Evolutionary conservation across 106 monocot genomes (phyloP).

Genomic region (Dioscorea dumetorum): DNA sequence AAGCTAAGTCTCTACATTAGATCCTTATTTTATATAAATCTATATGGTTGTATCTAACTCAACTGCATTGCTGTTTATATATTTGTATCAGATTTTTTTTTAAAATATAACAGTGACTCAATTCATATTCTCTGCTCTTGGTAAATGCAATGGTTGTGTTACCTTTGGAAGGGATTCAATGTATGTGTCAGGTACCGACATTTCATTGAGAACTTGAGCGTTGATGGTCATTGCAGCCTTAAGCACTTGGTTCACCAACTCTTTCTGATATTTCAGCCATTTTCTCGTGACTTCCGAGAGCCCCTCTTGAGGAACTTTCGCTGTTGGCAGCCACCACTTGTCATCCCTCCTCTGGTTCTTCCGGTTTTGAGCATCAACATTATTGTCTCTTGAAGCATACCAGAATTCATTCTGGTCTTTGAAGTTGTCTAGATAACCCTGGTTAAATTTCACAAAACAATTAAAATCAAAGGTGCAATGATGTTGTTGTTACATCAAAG

Average conservation of each 20-base stretch:
- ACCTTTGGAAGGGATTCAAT: slow-evolving; percentile 64
- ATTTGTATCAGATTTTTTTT: too few species aligned
- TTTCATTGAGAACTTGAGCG: slow-evolving; percentile 55
- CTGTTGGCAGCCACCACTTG: slow-evolving; percentile 61
- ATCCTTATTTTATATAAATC: too few species aligned
- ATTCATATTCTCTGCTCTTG: too few species aligned
- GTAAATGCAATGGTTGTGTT: not conserved
- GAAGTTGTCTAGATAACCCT: slow-evolving; percentile 85
- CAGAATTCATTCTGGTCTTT: slow-evolving; percentile 73
- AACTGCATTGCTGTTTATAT: too few species aligned
- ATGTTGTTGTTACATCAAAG: not conserved
- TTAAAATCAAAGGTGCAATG: not conserved
- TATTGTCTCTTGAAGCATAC: slow-evolving; percentile 35
- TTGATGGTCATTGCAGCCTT: slow-evolving; percentile 64
- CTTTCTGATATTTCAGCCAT: slow-evolving; percentile 41
- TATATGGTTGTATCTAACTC: too few species aligned
- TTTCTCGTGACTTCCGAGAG: slow-evolving; percentile 37
- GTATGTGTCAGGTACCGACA: slow-evolving; percentile 46
- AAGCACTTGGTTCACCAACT: slow-evolving; percentile 49
- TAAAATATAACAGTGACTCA: too few species aligned
- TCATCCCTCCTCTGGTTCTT: slow-evolving; percentile 31
- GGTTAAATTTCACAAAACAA: not conserved
- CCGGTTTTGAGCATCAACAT: slow-evolving; percentile 34
- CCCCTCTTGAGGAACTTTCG: slow-evolving; percentile 39
- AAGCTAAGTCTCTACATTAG: too few species aligned